These are phyloP conservation scores for Meyerozyma athensensis DNA, from an alignment of 1,139 yeast species.

Conservation along the genomic window DNA sequence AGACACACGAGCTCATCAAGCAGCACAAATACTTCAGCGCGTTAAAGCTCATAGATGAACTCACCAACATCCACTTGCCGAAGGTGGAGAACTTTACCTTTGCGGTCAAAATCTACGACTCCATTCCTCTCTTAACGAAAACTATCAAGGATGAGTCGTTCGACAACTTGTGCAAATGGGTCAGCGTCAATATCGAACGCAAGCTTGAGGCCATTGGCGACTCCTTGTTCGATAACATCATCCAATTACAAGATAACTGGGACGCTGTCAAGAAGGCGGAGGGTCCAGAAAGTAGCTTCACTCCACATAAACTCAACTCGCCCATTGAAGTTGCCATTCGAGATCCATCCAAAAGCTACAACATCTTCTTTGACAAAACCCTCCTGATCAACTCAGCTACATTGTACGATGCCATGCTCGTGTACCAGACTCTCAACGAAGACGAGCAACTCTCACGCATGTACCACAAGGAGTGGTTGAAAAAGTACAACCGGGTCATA, in stretches of 20 bases:
- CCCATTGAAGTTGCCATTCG: conserved; percentile 78
- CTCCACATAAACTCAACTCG: conserved; percentile 70
- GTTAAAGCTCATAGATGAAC: conserved; percentile 72
- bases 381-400: conserved; percentile 59
- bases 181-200: conserved; percentile 58
- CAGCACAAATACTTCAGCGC: conserved; percentile 81
- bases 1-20: conserved; percentile 75
- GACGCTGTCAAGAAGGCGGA: conserved; percentile 27
- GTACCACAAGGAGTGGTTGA: conserved; percentile 68
- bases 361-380: conserved; percentile 41
- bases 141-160: conserved; percentile 79
- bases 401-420: conserved; percentile 77
- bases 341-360: conserved; percentile 44
- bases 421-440: conserved; percentile 71
- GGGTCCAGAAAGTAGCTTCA: conserved; percentile 29
- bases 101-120: conserved; percentile 62
- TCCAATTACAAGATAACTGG: conserved; percentile 58
- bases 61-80: conserved; percentile 60
- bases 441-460: conserved; percentile 54
- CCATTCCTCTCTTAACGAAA: conserved; percentile 73
- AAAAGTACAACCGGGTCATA: conserved; percentile 68
- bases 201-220: conserved; percentile 60
- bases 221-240: conserved; percentile 50
- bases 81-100: conserved; percentile 74
- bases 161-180: conserved; percentile 67